phyloP scores from a whole-genome alignment of 2,329 filamentous ascomycete genomes.

The Penicillium brasilianum region DNA sequence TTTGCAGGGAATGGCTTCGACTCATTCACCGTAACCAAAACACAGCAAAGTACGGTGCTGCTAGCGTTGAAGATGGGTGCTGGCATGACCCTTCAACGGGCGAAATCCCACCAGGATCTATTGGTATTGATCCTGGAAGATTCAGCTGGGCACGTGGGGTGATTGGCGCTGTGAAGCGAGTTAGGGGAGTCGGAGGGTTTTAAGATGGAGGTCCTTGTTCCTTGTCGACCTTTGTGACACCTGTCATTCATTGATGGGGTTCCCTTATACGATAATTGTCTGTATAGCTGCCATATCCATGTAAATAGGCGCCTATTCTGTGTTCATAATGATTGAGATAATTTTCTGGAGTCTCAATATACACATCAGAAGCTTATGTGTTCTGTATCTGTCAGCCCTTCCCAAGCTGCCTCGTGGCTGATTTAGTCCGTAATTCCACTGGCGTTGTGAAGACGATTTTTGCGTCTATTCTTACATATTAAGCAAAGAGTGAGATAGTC shows the following conservation, averaged over 20 bases:
- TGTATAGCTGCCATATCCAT: not conserved
- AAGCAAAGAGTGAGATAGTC: not conserved
- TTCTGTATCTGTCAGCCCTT: not conserved
- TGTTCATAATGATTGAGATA: not conserved
- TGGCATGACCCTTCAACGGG: conserved; percentile 62
- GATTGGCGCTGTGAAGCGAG: conserved; percentile 62
- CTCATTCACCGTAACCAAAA: conserved; percentile 70
- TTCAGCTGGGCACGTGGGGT: conserved; percentile 65
- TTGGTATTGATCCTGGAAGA: conserved; percentile 59
- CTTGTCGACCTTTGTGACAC: not conserved
- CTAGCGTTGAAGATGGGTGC: conserved; percentile 61
- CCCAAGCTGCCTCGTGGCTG: not conserved
- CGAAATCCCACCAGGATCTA: conserved; percentile 54
- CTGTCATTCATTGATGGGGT: not conserved
- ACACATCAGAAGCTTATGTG: not conserved
- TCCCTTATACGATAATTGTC: not conserved
- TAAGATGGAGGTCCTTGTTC: conserved; percentile 27
- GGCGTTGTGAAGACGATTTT: not conserved
- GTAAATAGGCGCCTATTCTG: not conserved
- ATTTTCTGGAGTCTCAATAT: not conserved
- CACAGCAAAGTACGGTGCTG: conserved; percentile 63
- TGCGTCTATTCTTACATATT: not conserved
- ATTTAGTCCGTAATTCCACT: not conserved
- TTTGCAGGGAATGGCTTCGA: conserved; percentile 69
- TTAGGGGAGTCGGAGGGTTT: conserved; percentile 62